Base-by-base conservation (phyloP, 176 grass and related monocot species). In the Bolboschoenus planiculmis region DNA sequence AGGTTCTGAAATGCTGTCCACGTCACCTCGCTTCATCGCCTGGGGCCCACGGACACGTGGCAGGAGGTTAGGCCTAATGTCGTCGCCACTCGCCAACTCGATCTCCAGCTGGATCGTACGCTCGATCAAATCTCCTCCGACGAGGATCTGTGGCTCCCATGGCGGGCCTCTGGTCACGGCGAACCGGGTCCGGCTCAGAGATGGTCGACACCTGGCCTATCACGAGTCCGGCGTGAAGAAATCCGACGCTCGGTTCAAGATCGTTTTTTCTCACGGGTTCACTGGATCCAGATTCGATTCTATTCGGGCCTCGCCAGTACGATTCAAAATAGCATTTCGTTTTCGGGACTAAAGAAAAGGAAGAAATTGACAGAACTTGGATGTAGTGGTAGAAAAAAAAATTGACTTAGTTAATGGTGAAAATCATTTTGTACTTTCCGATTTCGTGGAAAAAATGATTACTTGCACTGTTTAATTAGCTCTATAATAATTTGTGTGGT, bases 191-290 rank as follows among this genome's bases (percentile, higher is more conserved):
- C 84, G 79, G 83, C 50, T 89, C 73, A 81, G 87, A 20, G 93
- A 99, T 74, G 93, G 91, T 43, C 87, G 97, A 59, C 88, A 78
- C 62, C 47, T 99, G 83, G 97, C 97, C 62, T 99, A 95, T 85
- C 66, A 73, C 1, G 91, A 95, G 83, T 91, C 97, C 29, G 97
- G 97, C 14, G 91, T 89, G 15, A 83, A 85, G 59, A 78, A 67
- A 64, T 82, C 88, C 66, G 37, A 15, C 27, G 91, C 97, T 16
- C 66, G 83, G 56, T 83, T 93, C 77, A 99, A 96, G 89, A 92
- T 99, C 56, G 89, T 99, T 11, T 93, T 90, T 78, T 95, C 90
- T 23, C 97, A 95, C 51, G 97, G 97, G 42, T 96, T 99, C 88
- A 80, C 82, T 84, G 88, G 97, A 66, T 44, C 90, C 82, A 85